Base-by-base conservation (phyloP, 805 yeast genomes). In the Pichia kluyveri region DNA sequence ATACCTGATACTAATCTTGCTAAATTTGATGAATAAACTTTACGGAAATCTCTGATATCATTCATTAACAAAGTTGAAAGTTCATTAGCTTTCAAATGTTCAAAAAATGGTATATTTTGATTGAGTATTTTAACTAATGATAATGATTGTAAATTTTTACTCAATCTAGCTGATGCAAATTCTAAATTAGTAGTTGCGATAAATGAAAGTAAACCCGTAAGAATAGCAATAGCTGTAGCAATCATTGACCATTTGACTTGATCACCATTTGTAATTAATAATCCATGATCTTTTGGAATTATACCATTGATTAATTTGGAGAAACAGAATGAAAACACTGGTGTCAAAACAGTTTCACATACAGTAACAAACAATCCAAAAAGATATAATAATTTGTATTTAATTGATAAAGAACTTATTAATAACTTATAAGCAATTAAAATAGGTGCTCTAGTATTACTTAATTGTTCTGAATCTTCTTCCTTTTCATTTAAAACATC, bases 31-130 rank as follows among this genome's bases (percentile, higher is more conserved):
- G 86, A 71, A 1, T 86, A 72, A 37, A 90, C 64, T 0, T 70
- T 64, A 51, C 96, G 72, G 50, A 86, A 65, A 56, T 88, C 96
- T 56, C 96, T 79, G 0, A 86, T 64, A 60, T 93, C 97, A 59
- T 86, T 88, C 73, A 90, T 69, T 3, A 91, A 54, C 17, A 90
- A 68, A 0, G 95, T 78, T 19, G 82, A 72, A 14, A 85, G 55
- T 53, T 75, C 83, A 36, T 79, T 75, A 2, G 80, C 69, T 38
- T 66, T 69, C 15, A 67, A 63, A 2, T 57, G 54, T 26, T 66
- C 67, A 56, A 76, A 78, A 81, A 85, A 86, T 2, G 66, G 52
- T 57, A 76, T 55, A 30, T 75, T 75, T 51, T 82, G 85, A 2
- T 65, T 60, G 2, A 77, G 62, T 6, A 89, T 66, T 31, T 66